These are phyloP conservation scores for Stachybotrys elegans DNA, from an alignment of 2,329 filamentous ascomycete species.

Conservation along the genomic window DNA sequence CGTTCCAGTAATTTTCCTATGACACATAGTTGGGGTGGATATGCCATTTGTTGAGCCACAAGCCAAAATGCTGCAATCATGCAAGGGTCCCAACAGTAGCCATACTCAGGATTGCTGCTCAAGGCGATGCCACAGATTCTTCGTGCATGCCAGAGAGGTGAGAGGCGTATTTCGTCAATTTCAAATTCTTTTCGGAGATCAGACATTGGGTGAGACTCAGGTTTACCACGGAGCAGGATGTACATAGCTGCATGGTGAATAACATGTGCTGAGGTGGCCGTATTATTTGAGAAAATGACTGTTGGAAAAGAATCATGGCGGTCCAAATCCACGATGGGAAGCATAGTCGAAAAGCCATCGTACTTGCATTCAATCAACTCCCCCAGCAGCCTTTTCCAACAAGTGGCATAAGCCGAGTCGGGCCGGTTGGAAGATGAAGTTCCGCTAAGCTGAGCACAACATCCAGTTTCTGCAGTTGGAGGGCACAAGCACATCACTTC, in stretches of 20 bases:
- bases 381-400: background rate
- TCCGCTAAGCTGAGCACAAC: background rate
- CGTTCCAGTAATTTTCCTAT: background rate
- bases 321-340: background rate
- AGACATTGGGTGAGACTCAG: background rate
- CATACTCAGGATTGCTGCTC: background rate
- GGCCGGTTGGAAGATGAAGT: background rate
- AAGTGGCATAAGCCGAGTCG: background rate
- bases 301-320: background rate
- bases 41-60: background rate
- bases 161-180: background rate
- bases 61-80: conserved; percentile 3
- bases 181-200: background rate
- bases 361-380: background rate
- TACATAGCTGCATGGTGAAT: background rate
- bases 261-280: background rate
- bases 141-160: background rate
- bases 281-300: background rate
- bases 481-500: background rate
- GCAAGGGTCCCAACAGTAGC: conserved; percentile 4
- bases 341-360: background rate
- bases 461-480: background rate
- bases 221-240: background rate
- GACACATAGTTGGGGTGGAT: background rate
- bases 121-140: background rate